phyloP scores from a whole-genome alignment of 306 rosid species.

The Ceratonia siliqua region DNA sequence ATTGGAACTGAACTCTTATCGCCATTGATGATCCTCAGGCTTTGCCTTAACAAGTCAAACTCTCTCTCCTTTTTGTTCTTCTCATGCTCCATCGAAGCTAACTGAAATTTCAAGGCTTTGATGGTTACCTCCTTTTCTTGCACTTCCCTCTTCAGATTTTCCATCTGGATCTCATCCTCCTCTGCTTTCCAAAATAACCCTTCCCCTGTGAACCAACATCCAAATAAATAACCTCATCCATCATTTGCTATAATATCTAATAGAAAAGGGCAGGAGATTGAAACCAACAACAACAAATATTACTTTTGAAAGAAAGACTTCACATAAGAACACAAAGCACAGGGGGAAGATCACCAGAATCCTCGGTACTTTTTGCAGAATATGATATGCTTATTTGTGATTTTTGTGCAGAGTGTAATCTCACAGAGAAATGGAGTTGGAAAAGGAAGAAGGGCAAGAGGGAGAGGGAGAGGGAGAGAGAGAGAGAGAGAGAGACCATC shows the following conservation, averaged over 20 bases:
- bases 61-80: slow-evolving; percentile 65
- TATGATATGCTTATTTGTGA: background rate
- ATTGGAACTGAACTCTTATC: slow-evolving; percentile 45
- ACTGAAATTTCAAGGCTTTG: slow-evolving; percentile 42
- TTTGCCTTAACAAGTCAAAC: slow-evolving; percentile 85
- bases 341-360: background rate
- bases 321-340: slow-evolving; percentile 20
- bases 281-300: background rate
- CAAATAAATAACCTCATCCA: slow-evolving; percentile 4
- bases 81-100: slow-evolving; percentile 61
- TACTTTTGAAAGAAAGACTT: slow-evolving; percentile 20
- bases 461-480: background rate
- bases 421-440: background rate
- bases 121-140: slow-evolving; percentile 68
- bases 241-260: too few species aligned
- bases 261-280: background rate
- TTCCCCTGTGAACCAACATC: slow-evolving; percentile 44
- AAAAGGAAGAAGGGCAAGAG: background rate
- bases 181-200: slow-evolving; percentile 74
- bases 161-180: slow-evolving; percentile 63
- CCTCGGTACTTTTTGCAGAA: background rate
- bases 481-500: slow-evolving; percentile 39
- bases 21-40: slow-evolving; percentile 76
- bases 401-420: background rate
- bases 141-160: slow-evolving; percentile 59